Base-by-base conservation (phyloP, 371 early-diverging fungal genomes). In the Lichtheimia hyalospora region DNA sequence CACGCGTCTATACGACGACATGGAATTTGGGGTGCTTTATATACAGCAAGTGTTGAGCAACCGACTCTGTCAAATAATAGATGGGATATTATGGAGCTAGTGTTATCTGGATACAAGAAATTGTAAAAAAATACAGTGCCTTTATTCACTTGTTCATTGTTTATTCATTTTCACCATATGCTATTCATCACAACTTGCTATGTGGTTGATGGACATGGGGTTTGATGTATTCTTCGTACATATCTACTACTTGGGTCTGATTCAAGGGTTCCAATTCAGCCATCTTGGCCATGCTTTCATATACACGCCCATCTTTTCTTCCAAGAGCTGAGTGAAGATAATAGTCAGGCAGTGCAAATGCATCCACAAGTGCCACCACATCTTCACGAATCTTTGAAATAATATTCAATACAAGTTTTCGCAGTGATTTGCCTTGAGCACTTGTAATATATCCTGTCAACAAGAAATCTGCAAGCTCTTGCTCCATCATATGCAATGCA, bases 301-400 rank as follows among this genome's bases (percentile, higher is more conserved):
- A 93, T 6, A 88, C 87, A 55, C 80, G 76, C 58, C 92, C 93
- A 43, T 92, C 92, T n/a, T 73, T 79, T 10, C 85, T 75, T 27
- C 91, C 94, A n/a, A 93, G 66, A 10, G 92, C 87, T 34, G 90
- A 89, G 67, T 90, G 85, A 21, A 93, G 77, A 25, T 75, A 71
- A 53, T 85, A 85, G 49, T 93, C 94, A 1, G 92, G 82, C 34
- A 90, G 70, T 49, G 84, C 91, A 71, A 91, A 90, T 2, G 90
- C 82, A 63, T 92, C 92, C 5, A 91, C 91, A 13, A 91, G 71
- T 0, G 86, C 77, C 25, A 92, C 80, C 6, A 88, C 90, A 34
- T 91, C 77, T 23, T 81, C 85, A 3, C 94, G 82, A 15, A 92
- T 69, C 14, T 77, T 67, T 24, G 75, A 77, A n/a, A 89, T 73